phyloP scores from a whole-genome alignment of 192 early-diverging fungal species.

The Globomyces pollinis-pini region DNA sequence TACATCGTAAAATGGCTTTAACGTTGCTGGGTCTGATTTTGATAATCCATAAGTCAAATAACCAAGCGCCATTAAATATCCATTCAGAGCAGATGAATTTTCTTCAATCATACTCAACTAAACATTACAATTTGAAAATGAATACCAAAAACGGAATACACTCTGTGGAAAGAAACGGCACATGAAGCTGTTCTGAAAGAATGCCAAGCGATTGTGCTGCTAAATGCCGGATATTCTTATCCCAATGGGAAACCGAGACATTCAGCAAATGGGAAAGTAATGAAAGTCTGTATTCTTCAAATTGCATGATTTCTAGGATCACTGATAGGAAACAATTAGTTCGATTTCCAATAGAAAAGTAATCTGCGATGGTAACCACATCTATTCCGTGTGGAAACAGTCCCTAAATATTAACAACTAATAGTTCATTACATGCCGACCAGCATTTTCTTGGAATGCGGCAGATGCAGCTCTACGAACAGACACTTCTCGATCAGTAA shows the following conservation, averaged over 20 bases:
- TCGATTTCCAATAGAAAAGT: conserved; percentile 83
- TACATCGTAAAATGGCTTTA: too few species aligned
- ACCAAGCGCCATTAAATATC: conserved; percentile 48
- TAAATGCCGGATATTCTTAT: conserved; percentile 67
- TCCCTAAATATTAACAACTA: conserved; percentile 18
- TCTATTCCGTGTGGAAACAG: conserved; percentile 90
- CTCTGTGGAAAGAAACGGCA: not conserved
- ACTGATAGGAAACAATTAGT: conserved; percentile 65
- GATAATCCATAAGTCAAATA: conserved; percentile 48
- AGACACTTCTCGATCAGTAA: conserved; percentile 90
- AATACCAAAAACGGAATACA: not conserved
- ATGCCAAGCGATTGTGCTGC: conserved; percentile 33
- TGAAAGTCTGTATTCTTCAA: conserved; percentile 64
- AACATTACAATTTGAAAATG: not conserved
- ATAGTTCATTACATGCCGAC: conserved; percentile 49
- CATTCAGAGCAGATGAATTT: conserved; percentile 36
- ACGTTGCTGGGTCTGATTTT: not conserved
- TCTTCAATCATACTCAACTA: too few species aligned
- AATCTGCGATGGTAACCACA: conserved; percentile 85
- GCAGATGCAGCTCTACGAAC: conserved; percentile 89
- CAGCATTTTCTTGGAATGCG: conserved; percentile 97
- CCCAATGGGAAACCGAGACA: conserved; percentile 77
- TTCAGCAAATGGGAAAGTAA: conserved; percentile 66
- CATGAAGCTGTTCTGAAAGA: not conserved
- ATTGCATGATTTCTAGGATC: conserved; percentile 67